Conservation (phyloP, 2,329 filamentous ascomycete genomes). For the Pestalotiopsis sp. region DNA sequence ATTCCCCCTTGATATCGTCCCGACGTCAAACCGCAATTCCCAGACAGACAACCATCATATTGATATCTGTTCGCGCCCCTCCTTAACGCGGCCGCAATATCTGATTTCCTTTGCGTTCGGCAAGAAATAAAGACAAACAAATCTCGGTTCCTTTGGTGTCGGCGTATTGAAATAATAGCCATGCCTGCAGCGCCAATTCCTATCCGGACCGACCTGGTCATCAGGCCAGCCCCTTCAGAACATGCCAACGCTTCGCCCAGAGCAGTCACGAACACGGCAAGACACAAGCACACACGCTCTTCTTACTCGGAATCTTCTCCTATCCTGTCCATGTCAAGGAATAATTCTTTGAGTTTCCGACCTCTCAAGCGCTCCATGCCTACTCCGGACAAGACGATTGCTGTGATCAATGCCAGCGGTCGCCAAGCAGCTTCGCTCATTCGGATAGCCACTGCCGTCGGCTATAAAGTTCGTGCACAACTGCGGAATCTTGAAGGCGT, state of each 20-base stretch:
- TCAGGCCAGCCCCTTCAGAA: slow-evolving; percentile 28
- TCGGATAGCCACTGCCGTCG: slow-evolving; percentile 88
- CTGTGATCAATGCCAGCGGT: slow-evolving; percentile 93
- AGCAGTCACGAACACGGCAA: slow-evolving; percentile 26
- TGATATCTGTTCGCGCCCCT: slow-evolving; percentile 10
- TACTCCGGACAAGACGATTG: slow-evolving; percentile 74
- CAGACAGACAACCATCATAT: slow-evolving; percentile 2
- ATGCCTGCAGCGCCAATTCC: slow-evolving; percentile 33
- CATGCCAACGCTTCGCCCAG: slow-evolving; percentile 28
- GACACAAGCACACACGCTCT: slow-evolving; percentile 62
- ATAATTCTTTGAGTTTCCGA: slow-evolving; percentile 62
- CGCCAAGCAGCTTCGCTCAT: slow-evolving; percentile 95
- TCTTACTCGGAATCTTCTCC: slow-evolving; percentile 63
- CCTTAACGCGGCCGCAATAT: background rate
- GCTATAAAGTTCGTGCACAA: slow-evolving; percentile 91
- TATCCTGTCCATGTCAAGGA: slow-evolving; percentile 54
- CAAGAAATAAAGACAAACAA: background rate
- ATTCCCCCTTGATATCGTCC: slow-evolving; percentile 5
- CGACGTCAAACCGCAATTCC: slow-evolving; percentile 5
- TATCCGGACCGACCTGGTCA: slow-evolving; percentile 32
- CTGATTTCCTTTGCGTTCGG: background rate
- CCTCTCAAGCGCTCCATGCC: slow-evolving; percentile 60
- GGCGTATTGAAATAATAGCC: background rate
- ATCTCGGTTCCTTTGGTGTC: background rate
- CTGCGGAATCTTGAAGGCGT: slow-evolving; percentile 84